These are phyloP conservation scores for Neurospora sublineolata DNA, from an alignment of 495 filamentous ascomycete genomes.

Conservation along the genomic window DNA sequence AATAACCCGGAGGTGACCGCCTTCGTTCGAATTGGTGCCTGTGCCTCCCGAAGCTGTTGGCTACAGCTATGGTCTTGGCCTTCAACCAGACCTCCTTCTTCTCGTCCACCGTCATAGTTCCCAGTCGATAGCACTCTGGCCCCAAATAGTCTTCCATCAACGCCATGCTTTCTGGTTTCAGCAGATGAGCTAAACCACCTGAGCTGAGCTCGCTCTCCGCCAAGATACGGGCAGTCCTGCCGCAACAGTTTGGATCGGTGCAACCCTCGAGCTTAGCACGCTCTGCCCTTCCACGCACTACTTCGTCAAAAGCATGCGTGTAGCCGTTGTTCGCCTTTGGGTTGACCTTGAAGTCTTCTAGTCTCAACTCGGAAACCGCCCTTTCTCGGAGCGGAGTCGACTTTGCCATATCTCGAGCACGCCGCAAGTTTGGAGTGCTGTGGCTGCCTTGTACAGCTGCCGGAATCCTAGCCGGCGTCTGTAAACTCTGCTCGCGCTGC, in stretches of 20 bases:
- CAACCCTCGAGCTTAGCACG: slow-evolving; percentile 75
- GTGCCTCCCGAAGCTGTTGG: slow-evolving; percentile 66
- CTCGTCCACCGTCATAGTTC: slow-evolving; percentile 37
- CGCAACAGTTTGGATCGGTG: slow-evolving; percentile 65
- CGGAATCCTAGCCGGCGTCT: not conserved
- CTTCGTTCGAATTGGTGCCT: slow-evolving; percentile 58
- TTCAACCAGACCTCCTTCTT: slow-evolving; percentile 49
- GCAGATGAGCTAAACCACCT: slow-evolving; percentile 15
- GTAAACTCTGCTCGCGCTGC: not conserved
- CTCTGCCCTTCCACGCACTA: slow-evolving; percentile 60
- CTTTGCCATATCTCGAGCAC: slow-evolving; percentile 12
- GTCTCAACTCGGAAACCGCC: slow-evolving; percentile 39
- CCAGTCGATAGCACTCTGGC: slow-evolving; percentile 36
- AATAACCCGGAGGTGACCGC: slow-evolving; percentile 72
- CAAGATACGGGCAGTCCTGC: slow-evolving; percentile 55
- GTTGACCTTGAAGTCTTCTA: slow-evolving; percentile 78
- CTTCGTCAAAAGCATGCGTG: slow-evolving; percentile 61
- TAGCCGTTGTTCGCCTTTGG: slow-evolving; percentile 58
- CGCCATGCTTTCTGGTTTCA: slow-evolving; percentile 33
- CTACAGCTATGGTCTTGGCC: slow-evolving; percentile 54
- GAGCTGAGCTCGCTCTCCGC: slow-evolving; percentile 35
- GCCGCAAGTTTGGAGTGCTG: not conserved
- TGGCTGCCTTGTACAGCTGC: not conserved
- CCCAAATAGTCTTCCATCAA: slow-evolving; percentile 61
- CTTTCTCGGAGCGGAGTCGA: slow-evolving; percentile 36